Conservation (phyloP, 805 yeast species). For the Scheffersomyces amazonensis region DNA sequence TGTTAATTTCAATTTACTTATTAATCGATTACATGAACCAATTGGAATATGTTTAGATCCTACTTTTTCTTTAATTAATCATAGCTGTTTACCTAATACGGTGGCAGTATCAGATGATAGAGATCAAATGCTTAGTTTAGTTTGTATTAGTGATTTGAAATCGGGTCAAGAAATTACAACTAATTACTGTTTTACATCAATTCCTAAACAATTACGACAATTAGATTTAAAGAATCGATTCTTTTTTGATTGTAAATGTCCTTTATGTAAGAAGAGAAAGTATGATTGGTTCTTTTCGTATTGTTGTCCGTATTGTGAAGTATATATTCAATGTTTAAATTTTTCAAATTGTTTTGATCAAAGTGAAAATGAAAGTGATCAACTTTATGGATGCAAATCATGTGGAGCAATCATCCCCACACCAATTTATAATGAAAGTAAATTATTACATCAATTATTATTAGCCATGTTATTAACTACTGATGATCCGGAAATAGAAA, state of each 20-base stretch:
- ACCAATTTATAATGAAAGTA: too few relatives aligned
- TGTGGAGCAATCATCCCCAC: not conserved
- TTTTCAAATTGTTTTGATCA: not conserved
- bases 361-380: too few relatives aligned
- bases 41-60: constrained; percentile 37
- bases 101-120: constrained; percentile 5
- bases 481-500: not conserved
- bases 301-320: constrained; percentile 18
- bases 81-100: constrained; percentile 38
- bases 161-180: constrained; percentile 24
- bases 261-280: constrained; percentile 14
- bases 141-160: constrained; percentile 14
- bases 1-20: constrained; percentile 26
- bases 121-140: constrained; percentile 7
- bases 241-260: constrained; percentile 33
- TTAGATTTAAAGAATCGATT: constrained; percentile 19
- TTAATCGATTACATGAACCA: constrained; percentile 20
- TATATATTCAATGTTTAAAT: constrained; percentile 3
- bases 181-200: constrained; percentile 21
- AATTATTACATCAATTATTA: not conserved
- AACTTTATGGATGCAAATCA: too few relatives aligned
- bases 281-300: constrained; percentile 25
- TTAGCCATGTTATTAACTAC: not conserved
- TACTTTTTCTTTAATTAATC: constrained; percentile 34
- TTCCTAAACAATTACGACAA: constrained; percentile 26